phyloP scores from a whole-genome alignment of 225 moss, liverwort and hornwort genomes.

The Neckera pumila region DNA sequence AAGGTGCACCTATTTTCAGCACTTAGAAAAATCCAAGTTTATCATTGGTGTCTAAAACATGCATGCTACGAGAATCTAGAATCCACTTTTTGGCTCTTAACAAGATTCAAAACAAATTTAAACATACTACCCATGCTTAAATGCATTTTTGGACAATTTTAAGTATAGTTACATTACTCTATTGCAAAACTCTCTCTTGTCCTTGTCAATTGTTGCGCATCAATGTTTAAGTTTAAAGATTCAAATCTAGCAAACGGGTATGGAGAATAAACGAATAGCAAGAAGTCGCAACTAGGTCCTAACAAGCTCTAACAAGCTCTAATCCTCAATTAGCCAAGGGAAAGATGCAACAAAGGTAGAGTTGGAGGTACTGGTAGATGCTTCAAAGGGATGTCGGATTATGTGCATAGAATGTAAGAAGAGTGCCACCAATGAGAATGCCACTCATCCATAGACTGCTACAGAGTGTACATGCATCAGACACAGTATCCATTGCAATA shows the following conservation, averaged over 20 bases:
- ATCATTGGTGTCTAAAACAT: too few relatives aligned
- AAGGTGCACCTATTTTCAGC: too few relatives aligned
- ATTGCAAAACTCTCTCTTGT: not conserved
- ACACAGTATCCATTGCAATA: too few relatives aligned
- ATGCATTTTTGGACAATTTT: not conserved
- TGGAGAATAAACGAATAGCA: not conserved
- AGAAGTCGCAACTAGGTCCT: not conserved
- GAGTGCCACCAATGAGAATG: not conserved
- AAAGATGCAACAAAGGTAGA: not conserved
- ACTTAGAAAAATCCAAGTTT: too few relatives aligned
- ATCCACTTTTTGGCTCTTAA: too few relatives aligned
- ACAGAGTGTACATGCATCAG: not conserved
- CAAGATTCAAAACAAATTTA: too few relatives aligned
- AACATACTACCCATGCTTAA: too few relatives aligned
- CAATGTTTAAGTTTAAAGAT: not conserved
- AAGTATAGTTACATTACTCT: not conserved
- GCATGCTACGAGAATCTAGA: too few relatives aligned
- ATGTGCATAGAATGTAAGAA: not conserved
- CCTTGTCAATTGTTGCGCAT: not conserved
- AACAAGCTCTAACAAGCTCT: not conserved
- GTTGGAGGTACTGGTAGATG: not conserved
- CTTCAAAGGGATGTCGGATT: not conserved
- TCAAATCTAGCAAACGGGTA: not conserved
- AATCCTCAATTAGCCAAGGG: not conserved
- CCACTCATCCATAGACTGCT: not conserved